Evolutionary conservation across 108 stramenopile genomes (phyloP), one percentile per base, ranked within the genome.

Genomic region (Seminavis robusta): DNA sequence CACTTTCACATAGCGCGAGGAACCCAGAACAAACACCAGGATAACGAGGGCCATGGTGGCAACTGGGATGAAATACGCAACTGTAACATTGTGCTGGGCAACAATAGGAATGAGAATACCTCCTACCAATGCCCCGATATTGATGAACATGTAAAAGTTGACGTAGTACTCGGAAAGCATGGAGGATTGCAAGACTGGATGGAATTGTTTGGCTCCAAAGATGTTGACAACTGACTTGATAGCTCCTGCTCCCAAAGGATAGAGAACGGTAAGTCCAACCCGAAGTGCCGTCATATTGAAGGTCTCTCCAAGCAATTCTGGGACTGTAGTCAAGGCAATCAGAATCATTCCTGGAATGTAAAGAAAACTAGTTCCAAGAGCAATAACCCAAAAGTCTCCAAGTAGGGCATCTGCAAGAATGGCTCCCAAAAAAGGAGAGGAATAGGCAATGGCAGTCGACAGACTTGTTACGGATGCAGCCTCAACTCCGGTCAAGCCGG

Each of bases 81-180:
- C 30, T 21, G 76, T 74, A 8, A 86, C 69, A 49, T 74, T 71
- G 51, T 56, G 55, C 54, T 86, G 88, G 0, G 80, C 77, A 15
- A 86, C 28, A 36, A 85, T 61, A 4, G 88, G 83, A n/a, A 89
- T 65, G 5, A 80, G 38, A 2, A 82, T 71, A 20, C 81, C 81
- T 19, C 88, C 88, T 17, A 67, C 68, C 52, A 89, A 42, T 8
- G 84, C 84, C 2, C 88, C 88, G 27, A 79, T 64, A 53, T 89
- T 89, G 59, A 89, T 89, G 36, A 61, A 69, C 79, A 83, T 89
- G 71, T 89, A 89, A 56, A 89, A 89, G 19, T 80, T 77, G 21
- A 89, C 84, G 52, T 89, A 88, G 50, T 84, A 89, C 9, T 66
- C 47, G 37, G 75, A 74, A 54, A 89, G 79, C 56, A 74, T 41